Evolutionary conservation across 2,329 filamentous ascomycete species (phyloP).

Genomic region (Arthrobotrys entomopaga): DNA sequence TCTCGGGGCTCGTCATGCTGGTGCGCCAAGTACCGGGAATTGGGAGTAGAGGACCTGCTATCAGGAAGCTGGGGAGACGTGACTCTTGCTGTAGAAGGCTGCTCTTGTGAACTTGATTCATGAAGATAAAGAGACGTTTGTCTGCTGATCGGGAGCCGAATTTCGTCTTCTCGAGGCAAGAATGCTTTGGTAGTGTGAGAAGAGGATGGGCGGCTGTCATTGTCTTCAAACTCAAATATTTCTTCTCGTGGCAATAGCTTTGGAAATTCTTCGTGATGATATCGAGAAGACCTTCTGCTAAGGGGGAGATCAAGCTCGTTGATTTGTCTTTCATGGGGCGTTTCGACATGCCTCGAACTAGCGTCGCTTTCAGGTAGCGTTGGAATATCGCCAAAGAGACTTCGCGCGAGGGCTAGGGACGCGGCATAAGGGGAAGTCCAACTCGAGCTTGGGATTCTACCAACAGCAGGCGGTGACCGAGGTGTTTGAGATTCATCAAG

Average conservation of each 20-base stretch:
- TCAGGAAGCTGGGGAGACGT: constrained; percentile 7
- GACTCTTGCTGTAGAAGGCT: not conserved
- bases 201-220: constrained; percentile 38
- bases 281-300: constrained; percentile 38
- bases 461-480: not conserved
- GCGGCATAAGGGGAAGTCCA: constrained; percentile 36
- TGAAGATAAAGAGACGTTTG: constrained; percentile 46
- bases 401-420: constrained; percentile 42
- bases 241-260: not conserved
- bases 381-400: constrained; percentile 45
- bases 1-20: not conserved
- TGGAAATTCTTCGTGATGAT: not conserved
- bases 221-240: constrained; percentile 18
- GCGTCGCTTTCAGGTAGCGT: constrained; percentile 28
- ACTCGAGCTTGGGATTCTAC: constrained; percentile 30
- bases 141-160: constrained; percentile 45
- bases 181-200: constrained; percentile 44
- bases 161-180: constrained; percentile 3
- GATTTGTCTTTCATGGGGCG: not conserved
- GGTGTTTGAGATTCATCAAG: constrained; percentile 17
- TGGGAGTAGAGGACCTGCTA: constrained; percentile 32
- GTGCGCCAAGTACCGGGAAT: not conserved
- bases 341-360: not conserved
- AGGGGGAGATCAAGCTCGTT: constrained; percentile 10
- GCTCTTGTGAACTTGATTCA: not conserved